These are phyloP conservation scores for Vitis hybrid DNA, from an alignment of 177 flowering plant species.

Conservation along the genomic window DNA sequence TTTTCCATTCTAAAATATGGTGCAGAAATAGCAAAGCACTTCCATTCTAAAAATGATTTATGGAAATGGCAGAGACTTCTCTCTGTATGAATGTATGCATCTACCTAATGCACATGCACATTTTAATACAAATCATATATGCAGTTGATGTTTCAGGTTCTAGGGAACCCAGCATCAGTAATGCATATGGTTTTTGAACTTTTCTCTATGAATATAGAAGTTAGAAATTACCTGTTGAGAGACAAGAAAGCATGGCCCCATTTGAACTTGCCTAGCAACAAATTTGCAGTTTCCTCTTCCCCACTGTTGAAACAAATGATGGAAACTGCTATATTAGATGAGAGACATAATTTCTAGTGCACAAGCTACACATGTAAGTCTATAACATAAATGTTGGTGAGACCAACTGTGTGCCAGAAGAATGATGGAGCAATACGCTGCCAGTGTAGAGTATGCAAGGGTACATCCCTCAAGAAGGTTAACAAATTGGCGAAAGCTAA, in stretches of 20 bases:
- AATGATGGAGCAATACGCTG: too few species aligned
- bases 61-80: neutral
- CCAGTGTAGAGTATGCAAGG: neutral
- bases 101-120: neutral
- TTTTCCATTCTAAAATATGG: neutral
- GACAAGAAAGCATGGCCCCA: slow-evolving; percentile 99
- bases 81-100: neutral
- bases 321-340: neutral
- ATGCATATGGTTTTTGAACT: too few species aligned
- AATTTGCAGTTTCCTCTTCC: slow-evolving; percentile 83
- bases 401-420: neutral
- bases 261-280: slow-evolving; percentile 87
- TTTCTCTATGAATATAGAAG: neutral
- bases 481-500: neutral
- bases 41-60: neutral
- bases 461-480: neutral
- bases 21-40: neutral
- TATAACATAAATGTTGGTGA: neutral
- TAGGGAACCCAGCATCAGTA: too few species aligned
- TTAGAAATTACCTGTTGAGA: slow-evolving; percentile 63
- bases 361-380: neutral
- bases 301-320: slow-evolving; percentile 53
- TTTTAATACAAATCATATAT: too few species aligned
- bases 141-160: too few species aligned
- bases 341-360: neutral